Evolutionary conservation across 768 basidiomycete species (phyloP), one percentile per base, ranked within the genome.

Genomic region (Boletellus ananas): DNA sequence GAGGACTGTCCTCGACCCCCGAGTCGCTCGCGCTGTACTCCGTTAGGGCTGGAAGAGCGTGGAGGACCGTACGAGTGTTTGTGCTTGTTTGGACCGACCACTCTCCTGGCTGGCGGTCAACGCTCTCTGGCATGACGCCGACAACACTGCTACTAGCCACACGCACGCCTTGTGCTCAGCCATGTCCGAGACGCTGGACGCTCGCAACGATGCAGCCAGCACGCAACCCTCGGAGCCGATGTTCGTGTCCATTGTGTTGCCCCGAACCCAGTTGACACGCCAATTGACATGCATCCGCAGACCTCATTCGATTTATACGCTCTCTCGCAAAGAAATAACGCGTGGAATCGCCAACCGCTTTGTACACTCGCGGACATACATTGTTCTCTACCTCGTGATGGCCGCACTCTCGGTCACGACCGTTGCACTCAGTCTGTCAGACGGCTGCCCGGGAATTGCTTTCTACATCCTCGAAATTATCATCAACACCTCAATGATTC

Each of bases 381-480:
- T 94, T 43, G 75, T 89, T 51, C 80, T 95, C 44, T 95, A 95
- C 70, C 82, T 95, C 29, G 82, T 70, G 49, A 93, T 95, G 91
- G 89, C 93, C 2, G 83, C 83, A 13, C 75, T 95, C 16, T 93
- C 90, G 3, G 79, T 90, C 44, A 84, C 90, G 9, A 94, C 93
- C 0, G 86, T 95, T 48, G 79, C 87, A 29, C 75, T 96, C 42
- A 91, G 89, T 65, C 67, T 94, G 49, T 78, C 80, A 38, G 84
- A 88, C 58, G 91, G 85, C 23, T 96, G 94, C 60, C 93, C 93
- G 6, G 88, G 86, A 5, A 59, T 86, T n/a, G 72, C 89, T 4
- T 96, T 96, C 71, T 96, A 91, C 69, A 70, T 94, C 25, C 76
- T 96, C 58, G 93, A 96, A 70, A 68, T 95, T 39, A 83, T 95